These are phyloP conservation scores for Pulveroboletus sp. DNA, from an alignment of 768 basidiomycete genomes.

Conservation along the genomic window DNA sequence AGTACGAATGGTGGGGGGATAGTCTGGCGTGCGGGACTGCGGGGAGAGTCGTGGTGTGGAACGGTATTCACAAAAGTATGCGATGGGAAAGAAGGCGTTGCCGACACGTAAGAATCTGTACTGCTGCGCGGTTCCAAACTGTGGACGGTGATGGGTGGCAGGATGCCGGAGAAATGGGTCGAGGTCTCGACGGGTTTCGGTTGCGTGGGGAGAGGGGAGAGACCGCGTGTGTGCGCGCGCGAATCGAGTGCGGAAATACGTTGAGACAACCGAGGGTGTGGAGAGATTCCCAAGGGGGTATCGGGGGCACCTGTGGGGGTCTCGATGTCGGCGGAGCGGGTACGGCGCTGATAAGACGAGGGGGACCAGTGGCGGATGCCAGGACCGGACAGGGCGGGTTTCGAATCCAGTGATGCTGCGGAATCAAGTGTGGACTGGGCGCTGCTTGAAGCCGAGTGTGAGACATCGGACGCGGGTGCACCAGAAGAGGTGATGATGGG, in stretches of 20 bases:
- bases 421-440: slow-evolving; percentile 12
- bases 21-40: slow-evolving; percentile 8
- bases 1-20: slow-evolving; percentile 61
- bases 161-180: slow-evolving; percentile 26
- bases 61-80: slow-evolving; percentile 13
- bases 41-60: slow-evolving; percentile 19
- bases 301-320: slow-evolving; percentile 9
- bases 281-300: slow-evolving; percentile 1
- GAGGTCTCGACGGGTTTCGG: slow-evolving; percentile 14
- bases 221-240: slow-evolving; percentile 10
- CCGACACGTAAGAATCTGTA: slow-evolving; percentile 18
- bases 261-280: slow-evolving; percentile 9
- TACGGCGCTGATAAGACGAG: slow-evolving; percentile 10
- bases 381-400: slow-evolving; percentile 49
- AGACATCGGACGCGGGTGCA: slow-evolving; percentile 8
- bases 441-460: slow-evolving; percentile 12
- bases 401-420: slow-evolving; percentile 33
- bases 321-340: slow-evolving; percentile 20
- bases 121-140: slow-evolving; percentile 15
- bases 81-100: slow-evolving; percentile 25
- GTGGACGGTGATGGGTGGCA: slow-evolving; percentile 26
- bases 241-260: slow-evolving; percentile 9
- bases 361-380: slow-evolving; percentile 46
- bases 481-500: slow-evolving; percentile 36
- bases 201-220: slow-evolving; percentile 11